Evolutionary conservation across 371 early-diverging fungal species (phyloP), one percentile per base, ranked within the genome.

Genomic region (Choanephora cucurbitarum): DNA sequence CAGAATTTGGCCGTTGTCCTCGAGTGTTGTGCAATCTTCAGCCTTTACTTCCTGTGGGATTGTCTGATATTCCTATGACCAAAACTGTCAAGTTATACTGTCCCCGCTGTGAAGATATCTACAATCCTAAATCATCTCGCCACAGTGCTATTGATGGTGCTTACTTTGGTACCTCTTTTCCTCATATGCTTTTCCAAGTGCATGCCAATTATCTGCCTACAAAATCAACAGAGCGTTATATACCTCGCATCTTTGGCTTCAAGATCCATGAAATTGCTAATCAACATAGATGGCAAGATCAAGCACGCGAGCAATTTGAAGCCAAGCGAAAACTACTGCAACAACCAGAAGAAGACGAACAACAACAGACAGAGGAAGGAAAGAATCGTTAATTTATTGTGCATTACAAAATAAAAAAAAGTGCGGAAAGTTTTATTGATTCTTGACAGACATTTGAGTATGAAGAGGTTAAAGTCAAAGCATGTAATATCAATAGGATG

Each of bases 171-270:
- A 93, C 93, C 21, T 93, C 98, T 28, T 96, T 99, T 76, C 94
- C 98, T 23, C 95, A 96, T 65, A 88, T 99, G 83, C 79, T 99
- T 39, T 92, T 98, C 75, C 85, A 95, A 69, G 88, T 88, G 15
- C 93, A 95, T 72, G 92, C 96, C 22, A 84, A 94, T 49, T 78
- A 90, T 40, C 70, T 90, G 52, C 96, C 96, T 2, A 81, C 79
- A 15, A 77, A 79, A 54, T 58, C 74, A 17, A 66, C 68, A 10
- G 88, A 91, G 34, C 82, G 92, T 21, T 98, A 97, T 70, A 84
- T 88, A 34, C 99, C 99, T 19, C 88, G 85, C 51, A 95, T 98
- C 43, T 99, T 96, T 83, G 99, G 99, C 6, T 97, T 99, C 81
- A 90, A 89, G 61, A 75, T 98, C 43, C 94, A 92, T 70, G 81